phyloP scores from a whole-genome alignment of 495 filamentous ascomycete genomes.

The Parachaetomium inaequale region DNA sequence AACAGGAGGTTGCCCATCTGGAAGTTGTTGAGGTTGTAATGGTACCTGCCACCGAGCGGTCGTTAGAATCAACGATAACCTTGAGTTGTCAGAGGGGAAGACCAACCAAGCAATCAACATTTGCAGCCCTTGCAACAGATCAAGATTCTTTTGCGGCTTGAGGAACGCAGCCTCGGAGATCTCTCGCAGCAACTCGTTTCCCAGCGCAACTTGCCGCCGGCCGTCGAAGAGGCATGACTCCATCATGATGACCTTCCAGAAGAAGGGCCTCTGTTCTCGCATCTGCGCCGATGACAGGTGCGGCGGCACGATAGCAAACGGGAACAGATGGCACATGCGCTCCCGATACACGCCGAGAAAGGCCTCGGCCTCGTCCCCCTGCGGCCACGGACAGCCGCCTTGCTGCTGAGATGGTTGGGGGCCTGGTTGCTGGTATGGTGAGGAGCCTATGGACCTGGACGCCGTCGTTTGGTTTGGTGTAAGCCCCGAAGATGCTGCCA shows the following conservation, averaged over 20 bases:
- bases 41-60: conserved; percentile 17
- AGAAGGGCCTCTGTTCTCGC: conserved; percentile 24
- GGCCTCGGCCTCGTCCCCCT: conserved; percentile 25
- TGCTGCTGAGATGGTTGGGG: conserved; percentile 1
- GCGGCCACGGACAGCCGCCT: conserved; percentile 23
- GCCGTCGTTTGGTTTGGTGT: neutral
- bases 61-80: neutral
- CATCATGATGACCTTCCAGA: conserved; percentile 38
- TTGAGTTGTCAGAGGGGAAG: neutral
- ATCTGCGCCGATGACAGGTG: conserved; percentile 25
- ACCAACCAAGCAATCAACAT: conserved; percentile 30
- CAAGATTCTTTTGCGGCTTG: conserved; percentile 22
- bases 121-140: conserved; percentile 32
- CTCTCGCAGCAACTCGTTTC: conserved; percentile 28
- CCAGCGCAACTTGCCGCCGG: conserved; percentile 25
- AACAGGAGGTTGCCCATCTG: conserved; percentile 35
- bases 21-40: conserved; percentile 31
- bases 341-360: conserved; percentile 21
- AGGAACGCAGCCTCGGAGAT: conserved; percentile 24
- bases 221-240: conserved; percentile 30
- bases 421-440: neutral
- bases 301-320: conserved; percentile 29
- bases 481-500: neutral
- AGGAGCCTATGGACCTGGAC: neutral
- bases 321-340: conserved; percentile 23